These are phyloP conservation scores for Furcasterigmium sp. DNA, from an alignment of 2,329 filamentous ascomycete species.

Conservation along the genomic window DNA sequence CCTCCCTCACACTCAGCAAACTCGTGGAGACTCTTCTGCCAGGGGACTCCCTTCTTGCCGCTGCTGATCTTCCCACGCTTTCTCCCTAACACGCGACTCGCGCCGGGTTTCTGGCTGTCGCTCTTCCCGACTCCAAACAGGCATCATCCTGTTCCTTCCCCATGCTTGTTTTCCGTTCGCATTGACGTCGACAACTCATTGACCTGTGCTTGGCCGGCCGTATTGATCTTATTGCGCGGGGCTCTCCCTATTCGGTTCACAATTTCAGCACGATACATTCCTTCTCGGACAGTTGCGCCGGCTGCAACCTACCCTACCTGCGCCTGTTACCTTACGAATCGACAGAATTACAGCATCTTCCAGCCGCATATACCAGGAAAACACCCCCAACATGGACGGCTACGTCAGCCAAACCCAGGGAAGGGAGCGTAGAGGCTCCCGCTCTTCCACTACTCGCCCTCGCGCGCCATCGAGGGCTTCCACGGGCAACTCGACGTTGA, in stretches of 20 bases:
- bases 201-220: neutral
- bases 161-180: neutral
- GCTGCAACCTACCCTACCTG: neutral
- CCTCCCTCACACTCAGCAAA: too few species aligned
- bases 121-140: neutral
- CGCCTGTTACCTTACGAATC: neutral
- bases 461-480: conserved; percentile 43
- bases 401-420: neutral
- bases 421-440: conserved; percentile 8
- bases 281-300: neutral
- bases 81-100: neutral
- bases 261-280: neutral
- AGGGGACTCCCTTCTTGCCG: neutral
- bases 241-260: neutral
- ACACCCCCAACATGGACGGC: conserved; percentile 9
- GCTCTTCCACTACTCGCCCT: conserved; percentile 18
- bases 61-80: too few species aligned
- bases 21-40: too few species aligned
- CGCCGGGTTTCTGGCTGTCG: neutral
- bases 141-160: neutral
- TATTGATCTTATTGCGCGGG: neutral
- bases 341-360: neutral
- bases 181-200: conserved; percentile 1
- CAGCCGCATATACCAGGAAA: neutral
- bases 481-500: conserved; percentile 13